Conservation (phyloP, 2,329 filamentous ascomycete species). For the Emergomyces pasteurianus region DNA sequence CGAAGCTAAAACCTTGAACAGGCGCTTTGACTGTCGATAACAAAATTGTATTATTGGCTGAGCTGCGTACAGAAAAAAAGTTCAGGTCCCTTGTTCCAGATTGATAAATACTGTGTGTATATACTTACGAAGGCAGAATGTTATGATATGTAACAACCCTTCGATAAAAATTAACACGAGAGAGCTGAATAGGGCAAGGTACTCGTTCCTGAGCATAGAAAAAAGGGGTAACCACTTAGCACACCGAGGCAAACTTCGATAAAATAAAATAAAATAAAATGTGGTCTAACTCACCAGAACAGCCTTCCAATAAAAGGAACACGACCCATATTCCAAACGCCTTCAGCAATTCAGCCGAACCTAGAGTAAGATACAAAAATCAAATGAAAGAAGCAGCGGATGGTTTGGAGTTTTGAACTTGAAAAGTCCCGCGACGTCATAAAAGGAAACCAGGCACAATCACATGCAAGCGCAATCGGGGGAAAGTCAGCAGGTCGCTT, state of each 20-base stretch:
- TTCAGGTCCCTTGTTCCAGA: not conserved
- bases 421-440: not conserved
- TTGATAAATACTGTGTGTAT: not conserved
- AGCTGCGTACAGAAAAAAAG: slow-evolving; percentile 36
- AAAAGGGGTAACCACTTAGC: no score
- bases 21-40: slow-evolving; percentile 66
- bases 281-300: slow-evolving; percentile 30
- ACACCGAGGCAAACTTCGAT: no score
- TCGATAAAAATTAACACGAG: slow-evolving; percentile 75
- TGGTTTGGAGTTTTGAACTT: not conserved
- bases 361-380: not conserved
- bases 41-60: slow-evolving; percentile 68
- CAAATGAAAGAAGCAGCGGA: not conserved
- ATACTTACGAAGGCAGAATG: slow-evolving; percentile 67
- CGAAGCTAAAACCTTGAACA: slow-evolving; percentile 70
- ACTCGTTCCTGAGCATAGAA: slow-evolving; percentile 53
- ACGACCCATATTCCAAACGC: slow-evolving; percentile 31
- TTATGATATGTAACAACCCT: slow-evolving; percentile 70
- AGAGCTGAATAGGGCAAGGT: slow-evolving; percentile 73
- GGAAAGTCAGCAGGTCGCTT: not conserved
- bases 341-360: not conserved
- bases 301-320: slow-evolving; percentile 54
- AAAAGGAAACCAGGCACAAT: not conserved
- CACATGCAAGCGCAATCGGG: not conserved
- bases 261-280: not conserved